phyloP scores from a whole-genome alignment of 2,329 filamentous ascomycete species.

The Cercospora zeina region DNA sequence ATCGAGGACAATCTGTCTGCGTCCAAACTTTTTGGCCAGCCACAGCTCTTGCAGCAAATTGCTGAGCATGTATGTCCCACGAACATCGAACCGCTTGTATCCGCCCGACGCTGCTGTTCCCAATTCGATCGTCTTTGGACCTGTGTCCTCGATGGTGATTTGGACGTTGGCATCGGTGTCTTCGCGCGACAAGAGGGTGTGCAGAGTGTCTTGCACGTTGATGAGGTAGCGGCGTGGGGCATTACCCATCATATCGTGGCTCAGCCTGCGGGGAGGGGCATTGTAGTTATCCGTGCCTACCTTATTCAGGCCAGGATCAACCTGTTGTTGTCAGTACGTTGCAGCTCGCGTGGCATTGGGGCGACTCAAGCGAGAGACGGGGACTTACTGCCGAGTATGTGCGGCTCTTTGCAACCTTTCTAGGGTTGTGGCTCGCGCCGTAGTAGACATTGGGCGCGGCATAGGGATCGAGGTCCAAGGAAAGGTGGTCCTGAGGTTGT shows the following conservation, averaged over 20 bases:
- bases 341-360: neutral
- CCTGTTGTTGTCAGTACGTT: slow-evolving; percentile 24
- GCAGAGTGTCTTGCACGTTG: slow-evolving; percentile 79
- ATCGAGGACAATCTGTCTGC: slow-evolving; percentile 86
- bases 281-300: slow-evolving; percentile 28
- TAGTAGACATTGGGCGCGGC: slow-evolving; percentile 62
- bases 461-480: slow-evolving; percentile 54
- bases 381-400: slow-evolving; percentile 58
- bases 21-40: slow-evolving; percentile 84
- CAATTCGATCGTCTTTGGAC: slow-evolving; percentile 85
- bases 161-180: slow-evolving; percentile 94
- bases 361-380: neutral
- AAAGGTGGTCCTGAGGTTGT: slow-evolving; percentile 22
- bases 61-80: slow-evolving; percentile 95
- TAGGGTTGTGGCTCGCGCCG: slow-evolving; percentile 53
- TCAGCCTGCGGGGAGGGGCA: slow-evolving; percentile 34
- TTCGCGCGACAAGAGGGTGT: slow-evolving; percentile 77
- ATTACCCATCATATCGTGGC: slow-evolving; percentile 68
- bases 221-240: slow-evolving; percentile 79
- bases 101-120: slow-evolving; percentile 84
- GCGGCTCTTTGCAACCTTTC: slow-evolving; percentile 51
- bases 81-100: slow-evolving; percentile 82
- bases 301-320: slow-evolving; percentile 28
- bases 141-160: slow-evolving; percentile 94
- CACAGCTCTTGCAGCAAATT: slow-evolving; percentile 94